Evolutionary conservation across 148 eudicot species (phyloP).

Genomic region (Oxyria digyna): DNA sequence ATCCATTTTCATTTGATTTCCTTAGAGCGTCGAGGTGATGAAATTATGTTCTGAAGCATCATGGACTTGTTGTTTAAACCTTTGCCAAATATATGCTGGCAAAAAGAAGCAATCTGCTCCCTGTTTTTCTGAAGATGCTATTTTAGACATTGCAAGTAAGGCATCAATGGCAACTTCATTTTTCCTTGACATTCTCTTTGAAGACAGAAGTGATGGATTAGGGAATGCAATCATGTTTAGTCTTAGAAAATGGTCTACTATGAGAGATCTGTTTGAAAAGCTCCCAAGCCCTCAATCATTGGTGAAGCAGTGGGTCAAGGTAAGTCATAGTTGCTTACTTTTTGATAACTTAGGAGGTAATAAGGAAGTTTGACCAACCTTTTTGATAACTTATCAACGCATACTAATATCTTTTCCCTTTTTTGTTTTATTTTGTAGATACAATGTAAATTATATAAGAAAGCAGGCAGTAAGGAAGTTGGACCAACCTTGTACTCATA

Average conservation of each 20-base stretch:
- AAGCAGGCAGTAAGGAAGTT: slow-evolving; percentile 17
- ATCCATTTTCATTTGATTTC: background rate
- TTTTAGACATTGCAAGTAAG: slow-evolving; percentile 35
- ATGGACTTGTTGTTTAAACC: slow-evolving; percentile 49
- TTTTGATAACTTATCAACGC: background rate
- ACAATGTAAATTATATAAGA: slow-evolving; percentile 31
- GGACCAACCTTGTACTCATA: slow-evolving; percentile 32
- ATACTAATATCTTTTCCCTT: slow-evolving; percentile 12
- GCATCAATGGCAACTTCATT: slow-evolving; percentile 48
- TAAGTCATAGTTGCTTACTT: slow-evolving; percentile 12
- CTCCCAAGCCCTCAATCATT: slow-evolving; percentile 54
- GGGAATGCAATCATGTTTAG: slow-evolving; percentile 20
- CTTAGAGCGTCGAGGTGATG: slow-evolving; percentile 54
- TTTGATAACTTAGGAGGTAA: background rate
- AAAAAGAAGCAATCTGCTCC: slow-evolving; percentile 20
- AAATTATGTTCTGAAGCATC: slow-evolving; percentile 58
- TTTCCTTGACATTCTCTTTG: slow-evolving; percentile 48
- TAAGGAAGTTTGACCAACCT: too few relatives aligned
- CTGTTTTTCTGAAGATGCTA: slow-evolving; percentile 35
- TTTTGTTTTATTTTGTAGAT: slow-evolving; percentile 29
- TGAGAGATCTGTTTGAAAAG: slow-evolving; percentile 26
- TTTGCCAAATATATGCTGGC: slow-evolving; percentile 31
- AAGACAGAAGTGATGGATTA: slow-evolving; percentile 27
- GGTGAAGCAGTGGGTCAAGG: slow-evolving; percentile 87
- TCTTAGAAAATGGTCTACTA: slow-evolving; percentile 70